Base-by-base conservation (phyloP, 1,284 basidiomycete genomes). In the Prillingera fragicola region DNA sequence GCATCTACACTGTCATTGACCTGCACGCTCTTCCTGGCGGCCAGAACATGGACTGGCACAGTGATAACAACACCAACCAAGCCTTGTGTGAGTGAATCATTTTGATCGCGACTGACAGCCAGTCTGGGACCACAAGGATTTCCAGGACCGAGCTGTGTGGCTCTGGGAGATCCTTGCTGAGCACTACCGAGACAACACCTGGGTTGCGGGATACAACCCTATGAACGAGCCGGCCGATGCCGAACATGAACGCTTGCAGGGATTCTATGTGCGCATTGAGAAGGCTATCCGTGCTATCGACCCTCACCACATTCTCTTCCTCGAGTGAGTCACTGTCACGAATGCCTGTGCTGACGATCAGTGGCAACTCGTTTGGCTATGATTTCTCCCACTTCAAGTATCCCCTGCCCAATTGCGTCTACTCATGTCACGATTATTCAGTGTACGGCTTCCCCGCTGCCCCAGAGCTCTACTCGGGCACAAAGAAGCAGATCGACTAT, bases 41-140 rank as follows among this genome's bases (percentile, higher is more conserved):
- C 8, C 68, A 70, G 49, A 67, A 70, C 47, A 46, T 60, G 41
- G 69, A 71, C 49, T 71, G 69, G 69, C 69, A 71, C 48, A 50
- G 57, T 22, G 67, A 70, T 47, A 47, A 54, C 8, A 60, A 61
- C 1, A 63, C 45, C 28, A 54, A 63, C 44, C 58, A 66, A 33
- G 62, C 67, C n/a, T 33, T 55, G 13, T 68, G 64, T 68, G 27
- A 55, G 60, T 55, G 8, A 2, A 3, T 8, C 5, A 25, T 28
- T 24, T 12, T 15, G n/a, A 3, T 9, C 15, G 15, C 2, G 7
- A 17, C 45, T 48, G 22, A 43, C 24, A 2, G 67, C 68, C 73
- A 56, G 82, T 86, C 70, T 86, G 82, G 82, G 73, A 73, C 10
- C 83, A 85, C 71, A 83, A 79, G 55, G 83, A 86, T 62, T 84